Conservation (phyloP, 192 early-diverging fungal species). For the Podila clonocystis region DNA sequence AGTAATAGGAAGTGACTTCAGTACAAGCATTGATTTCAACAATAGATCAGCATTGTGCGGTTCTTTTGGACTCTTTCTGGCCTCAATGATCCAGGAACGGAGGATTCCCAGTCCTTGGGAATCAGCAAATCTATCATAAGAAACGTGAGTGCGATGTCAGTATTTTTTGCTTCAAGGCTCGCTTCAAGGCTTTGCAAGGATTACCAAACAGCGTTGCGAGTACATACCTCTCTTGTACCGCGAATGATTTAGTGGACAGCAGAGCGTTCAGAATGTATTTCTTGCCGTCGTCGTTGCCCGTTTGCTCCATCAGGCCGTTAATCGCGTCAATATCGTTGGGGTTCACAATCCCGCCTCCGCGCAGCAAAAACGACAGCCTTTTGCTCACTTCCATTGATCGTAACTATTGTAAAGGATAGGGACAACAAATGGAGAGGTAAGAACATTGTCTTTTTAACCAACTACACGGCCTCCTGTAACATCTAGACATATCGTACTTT, state of each 20-base stretch:
- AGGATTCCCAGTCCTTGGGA: slow-evolving; percentile 10
- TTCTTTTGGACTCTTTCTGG: background rate
- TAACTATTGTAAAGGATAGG: background rate
- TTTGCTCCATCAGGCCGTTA: slow-evolving; percentile 8
- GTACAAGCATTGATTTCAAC: slow-evolving; percentile 1
- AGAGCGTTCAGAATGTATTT: slow-evolving; percentile 27
- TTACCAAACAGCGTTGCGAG: background rate
- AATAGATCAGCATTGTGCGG: background rate
- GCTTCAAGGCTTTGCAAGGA: background rate
- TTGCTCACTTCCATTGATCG: background rate
- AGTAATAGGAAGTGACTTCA: slow-evolving; percentile 18
- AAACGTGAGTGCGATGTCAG: background rate
- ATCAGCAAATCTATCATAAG: slow-evolving; percentile 11
- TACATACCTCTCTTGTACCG: slow-evolving; percentile 10
- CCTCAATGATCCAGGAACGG: slow-evolving; percentile 1
- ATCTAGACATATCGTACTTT: background rate
- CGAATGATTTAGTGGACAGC: slow-evolving; percentile 5
- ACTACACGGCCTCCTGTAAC: too few relatives aligned
- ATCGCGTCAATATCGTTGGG: background rate
- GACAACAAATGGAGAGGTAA: background rate
- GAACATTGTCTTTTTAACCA: too few relatives aligned
- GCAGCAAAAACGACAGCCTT: background rate
- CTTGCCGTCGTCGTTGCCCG: slow-evolving; percentile 1
- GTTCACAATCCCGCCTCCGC: slow-evolving; percentile 19
- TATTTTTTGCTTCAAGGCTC: background rate